Percentiles rank a stretch among this genome's conserved stretches.
Conservation (phyloP, 257 asterid genomes). For the Lavandula angustifolia region DNA sequence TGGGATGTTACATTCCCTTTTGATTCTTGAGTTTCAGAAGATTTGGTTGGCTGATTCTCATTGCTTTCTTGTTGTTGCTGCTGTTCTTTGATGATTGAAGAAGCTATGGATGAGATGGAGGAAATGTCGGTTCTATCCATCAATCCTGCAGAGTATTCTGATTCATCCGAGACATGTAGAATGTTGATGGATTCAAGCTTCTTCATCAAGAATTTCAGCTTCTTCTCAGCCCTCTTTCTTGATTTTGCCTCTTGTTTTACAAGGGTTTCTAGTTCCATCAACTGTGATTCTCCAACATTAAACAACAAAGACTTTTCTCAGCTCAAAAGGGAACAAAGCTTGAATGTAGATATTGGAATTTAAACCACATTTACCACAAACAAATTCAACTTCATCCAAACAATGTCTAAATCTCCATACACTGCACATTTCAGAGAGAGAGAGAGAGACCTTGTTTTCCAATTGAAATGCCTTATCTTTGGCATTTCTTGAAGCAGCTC, state of each 20-base stretch:
- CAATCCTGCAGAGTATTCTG: slow-evolving; percentile 38
- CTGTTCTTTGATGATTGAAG: slow-evolving; percentile 36
- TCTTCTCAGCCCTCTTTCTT: slow-evolving; percentile 77
- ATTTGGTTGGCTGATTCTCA: background rate
- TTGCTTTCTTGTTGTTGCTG: slow-evolving; percentile 9
- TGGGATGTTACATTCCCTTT: slow-evolving; percentile 20
- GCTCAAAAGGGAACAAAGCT: slow-evolving; percentile 3
- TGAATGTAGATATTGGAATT: background rate
- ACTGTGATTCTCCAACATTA: slow-evolving; percentile 42
- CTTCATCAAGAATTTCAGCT: slow-evolving; percentile 54
- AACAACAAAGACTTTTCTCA: background rate
- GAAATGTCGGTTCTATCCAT: slow-evolving; percentile 49
- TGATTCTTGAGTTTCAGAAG: slow-evolving; percentile 24
- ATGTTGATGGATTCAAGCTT: slow-evolving; percentile 62
- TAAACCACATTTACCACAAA: background rate
- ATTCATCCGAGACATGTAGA: slow-evolving; percentile 46
- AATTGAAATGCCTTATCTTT: slow-evolving; percentile 52
- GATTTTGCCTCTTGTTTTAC: slow-evolving; percentile 69
- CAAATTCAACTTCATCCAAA: background rate
- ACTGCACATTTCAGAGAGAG: background rate
- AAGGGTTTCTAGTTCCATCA: slow-evolving; percentile 62
- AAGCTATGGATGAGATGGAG: slow-evolving; percentile 45
- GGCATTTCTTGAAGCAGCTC: slow-evolving; percentile 72
- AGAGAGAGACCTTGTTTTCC: slow-evolving; percentile 55
- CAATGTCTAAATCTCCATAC: background rate